Percentiles rank a stretch among this genome's conserved stretches.
These are phyloP conservation scores for Nigrospora osmanthi DNA, from an alignment of 2,329 filamentous ascomycete species.

Conservation along the genomic window DNA sequence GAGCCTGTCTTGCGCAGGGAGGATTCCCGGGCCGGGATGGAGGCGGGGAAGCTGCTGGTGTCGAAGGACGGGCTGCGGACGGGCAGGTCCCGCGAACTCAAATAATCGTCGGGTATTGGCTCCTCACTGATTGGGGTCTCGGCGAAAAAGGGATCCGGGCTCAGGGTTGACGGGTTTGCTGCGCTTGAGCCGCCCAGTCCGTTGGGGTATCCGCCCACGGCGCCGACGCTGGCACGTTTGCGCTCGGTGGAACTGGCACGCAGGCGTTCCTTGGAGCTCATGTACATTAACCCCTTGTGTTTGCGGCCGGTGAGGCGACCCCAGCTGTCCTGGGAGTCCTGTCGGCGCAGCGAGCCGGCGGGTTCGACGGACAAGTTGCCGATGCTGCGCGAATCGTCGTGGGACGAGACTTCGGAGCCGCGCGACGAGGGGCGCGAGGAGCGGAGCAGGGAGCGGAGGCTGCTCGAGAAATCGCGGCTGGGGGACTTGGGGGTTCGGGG, in stretches of 20 bases:
- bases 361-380: constrained; percentile 58
- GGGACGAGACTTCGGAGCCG: constrained; percentile 44
- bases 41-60: constrained; percentile 13
- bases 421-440: constrained; percentile 53
- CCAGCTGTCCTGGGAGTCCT: constrained; percentile 55
- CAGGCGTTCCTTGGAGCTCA: constrained; percentile 63
- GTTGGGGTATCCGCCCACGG: constrained; percentile 30
- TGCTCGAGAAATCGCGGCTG: constrained; percentile 36
- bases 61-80: constrained; percentile 13
- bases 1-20: constrained; percentile 53
- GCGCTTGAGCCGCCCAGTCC: constrained; percentile 21
- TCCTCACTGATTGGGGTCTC: constrained; percentile 51
- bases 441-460: constrained; percentile 53
- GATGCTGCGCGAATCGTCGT: constrained; percentile 54
- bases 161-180: constrained; percentile 14
- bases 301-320: constrained; percentile 45
- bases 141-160: constrained; percentile 40
- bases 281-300: constrained; percentile 59
- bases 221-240: constrained; percentile 41
- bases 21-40: constrained; percentile 60
- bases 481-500: constrained; percentile 30
- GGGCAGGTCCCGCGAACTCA: constrained; percentile 6
- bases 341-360: constrained; percentile 39
- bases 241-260: constrained; percentile 55
- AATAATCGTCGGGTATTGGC: constrained; percentile 17